Base-by-base conservation (phyloP, 768 basidiomycete species). In the Suillus hirtellus region DNA sequence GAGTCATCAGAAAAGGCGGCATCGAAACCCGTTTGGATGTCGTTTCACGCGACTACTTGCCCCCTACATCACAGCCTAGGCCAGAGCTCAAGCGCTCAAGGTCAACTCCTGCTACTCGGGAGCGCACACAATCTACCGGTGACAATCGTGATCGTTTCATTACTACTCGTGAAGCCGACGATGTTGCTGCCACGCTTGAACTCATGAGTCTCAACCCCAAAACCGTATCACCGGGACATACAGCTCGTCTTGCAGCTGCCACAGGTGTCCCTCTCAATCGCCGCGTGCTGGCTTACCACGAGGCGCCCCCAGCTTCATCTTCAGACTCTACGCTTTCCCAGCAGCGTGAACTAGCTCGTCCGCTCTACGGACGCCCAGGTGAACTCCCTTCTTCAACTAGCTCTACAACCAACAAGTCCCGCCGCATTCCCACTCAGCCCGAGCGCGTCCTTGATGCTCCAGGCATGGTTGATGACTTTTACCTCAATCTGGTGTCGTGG, bases 391-490 rank as follows among this genome's bases (percentile, higher is more conserved):
- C 86, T 1, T 89, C 90, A 5, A 88, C 85, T 3, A 85, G 88
- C 1, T 79, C 84, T 1, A 77, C 80, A 0, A 88, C 87, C 0
- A 84, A 86, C 67, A 93, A 92, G 72, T 82, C 89, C 6, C 84
- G 96, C 21, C 89, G 90, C 67, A 93, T 98, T 60, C 85, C 95
- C 0, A 91, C 92, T 0, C 86, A 88, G 27, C 93, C 96, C 0
- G 92, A 96, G 69, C 86, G 95, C n/a, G 95, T 98, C 9, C 83
- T 99, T 11, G 97, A 99, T 69, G 96, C 96, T 0, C 95, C 95
- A 1, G 93, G 93, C 7, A 89, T 92, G 82, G 83, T 88, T 11
- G 95, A 99, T 67, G 97, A 99, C 75, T 99, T 96, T 75, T 99
- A 99, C 72, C 86, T 99, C 71, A 99, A 99, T 74, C 81, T 99